Base-by-base conservation (phyloP, 164 flowering plant genomes). In the Echeveria elegans region DNA sequence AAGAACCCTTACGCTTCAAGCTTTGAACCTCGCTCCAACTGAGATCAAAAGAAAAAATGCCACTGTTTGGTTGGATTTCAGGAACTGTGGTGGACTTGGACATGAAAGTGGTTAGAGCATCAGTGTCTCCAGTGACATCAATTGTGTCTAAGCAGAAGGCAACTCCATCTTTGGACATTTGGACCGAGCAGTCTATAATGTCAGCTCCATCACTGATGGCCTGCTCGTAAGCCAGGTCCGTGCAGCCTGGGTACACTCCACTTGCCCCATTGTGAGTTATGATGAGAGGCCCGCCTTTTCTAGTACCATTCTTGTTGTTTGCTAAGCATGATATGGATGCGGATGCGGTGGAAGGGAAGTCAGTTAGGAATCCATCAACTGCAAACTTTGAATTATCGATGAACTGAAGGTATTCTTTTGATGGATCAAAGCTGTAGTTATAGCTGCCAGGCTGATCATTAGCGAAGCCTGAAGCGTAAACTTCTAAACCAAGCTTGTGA, bases 351-450 rank as follows among this genome's bases (percentile, higher is more conserved):
- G 88, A 70, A 72, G 97, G 83, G 71, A 88, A 95, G 76, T 92
- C 98, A 6, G 99, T 83, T 59, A 95, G 76, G 52, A 95, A 68
- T 7, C 96, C 99, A 79, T 95, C 98, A 56, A 95, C 92, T 29
- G 91, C 77, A 75, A 88, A 90, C 34, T 84, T 75, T 6, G 82
- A 41, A 48, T 86, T 85, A 66, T 87, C 92, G 0, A 90, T 59
- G 40, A 88, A 92, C 71, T 88, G 84, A 69, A 86, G 66, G 75
- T 90, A 90, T 82, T 92, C 99, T 23, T 68, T 48, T 8, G 73
- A 8, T 0, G 98, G 97, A 66, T 91, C 95, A 71, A 88, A 92
- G 64, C 87, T 87, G 70, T 90, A 95, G 72, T 88, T 92, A 65
- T 78, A 95, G 70, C 92, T 88, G 62, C 72, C 68, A 7, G 72